Percentiles rank a stretch among this genome's conserved stretches.
phyloP scores from a whole-genome alignment of 805 yeast species.

The Saccharomycopsis fermentans region DNA sequence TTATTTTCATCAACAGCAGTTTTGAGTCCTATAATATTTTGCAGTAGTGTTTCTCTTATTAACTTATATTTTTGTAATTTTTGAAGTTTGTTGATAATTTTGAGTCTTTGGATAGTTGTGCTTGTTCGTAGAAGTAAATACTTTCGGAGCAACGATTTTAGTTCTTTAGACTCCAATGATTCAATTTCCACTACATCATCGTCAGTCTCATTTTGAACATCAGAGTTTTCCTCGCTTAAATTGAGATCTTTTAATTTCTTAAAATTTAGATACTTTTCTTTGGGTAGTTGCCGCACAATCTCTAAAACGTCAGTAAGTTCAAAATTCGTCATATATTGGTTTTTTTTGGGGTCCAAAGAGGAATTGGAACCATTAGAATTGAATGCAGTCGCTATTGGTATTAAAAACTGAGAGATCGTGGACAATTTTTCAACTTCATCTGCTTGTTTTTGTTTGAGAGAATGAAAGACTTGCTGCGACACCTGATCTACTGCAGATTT shows the following conservation, averaged over 20 bases:
- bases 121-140: neutral
- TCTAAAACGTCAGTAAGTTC: neutral
- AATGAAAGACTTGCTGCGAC: neutral
- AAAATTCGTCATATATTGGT: neutral
- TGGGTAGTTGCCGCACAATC: neutral
- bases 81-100: neutral
- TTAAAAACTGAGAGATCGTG: neutral
- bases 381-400: neutral
- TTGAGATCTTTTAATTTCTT: conserved; percentile 1
- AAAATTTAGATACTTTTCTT: conserved; percentile 1
- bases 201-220: conserved; percentile 2
- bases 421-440: neutral
- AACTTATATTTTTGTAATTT: conserved; percentile 1
- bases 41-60: neutral
- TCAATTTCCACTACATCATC: conserved; percentile 7
- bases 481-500: neutral
- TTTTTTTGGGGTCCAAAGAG: neutral
- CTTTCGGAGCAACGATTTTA: neutral
- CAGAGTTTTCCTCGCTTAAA: neutral
- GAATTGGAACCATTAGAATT: neutral
- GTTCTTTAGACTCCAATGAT: neutral
- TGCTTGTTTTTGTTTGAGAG: neutral
- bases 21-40: neutral
- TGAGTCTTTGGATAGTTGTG: neutral
- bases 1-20: neutral